Evolutionary conservation across 208 protist species (phyloP), one percentile per base, ranked within the genome.

Genomic region (Leishmania braziliensis): DNA sequence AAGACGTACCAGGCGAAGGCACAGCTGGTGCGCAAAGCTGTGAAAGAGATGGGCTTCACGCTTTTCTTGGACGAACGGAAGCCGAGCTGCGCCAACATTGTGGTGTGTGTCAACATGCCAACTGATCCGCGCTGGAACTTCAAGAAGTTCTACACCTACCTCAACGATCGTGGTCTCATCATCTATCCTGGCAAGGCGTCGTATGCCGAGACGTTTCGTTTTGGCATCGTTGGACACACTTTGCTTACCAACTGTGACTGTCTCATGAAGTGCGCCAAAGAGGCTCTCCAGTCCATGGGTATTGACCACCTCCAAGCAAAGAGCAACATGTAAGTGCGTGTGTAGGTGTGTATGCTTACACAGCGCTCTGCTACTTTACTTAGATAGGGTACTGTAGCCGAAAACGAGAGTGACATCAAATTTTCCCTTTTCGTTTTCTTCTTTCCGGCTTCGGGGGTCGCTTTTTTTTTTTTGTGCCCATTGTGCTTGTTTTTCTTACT

Each of bases 141-240:
- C 84, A 93, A 95, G 66, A 91, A 91, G 85, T 98, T 97, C 84
- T 96, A 96, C 85, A 86, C 78, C 12, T 90, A 84, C 56, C 82
- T 98, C 51, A 97, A 93, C 68, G 84, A 91, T 20, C 81, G 85
- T 33, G 92, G 90, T 9, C 91, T 93, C 33, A 87, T 96, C 60
- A 94, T 97, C 54, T 98, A 97, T 74, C 92, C 93, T 20, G 95
- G 93, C 29, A 97, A 98, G 75, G 91, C 91, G 4, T 95, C 93
- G 1, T 90, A 97, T 54, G 93, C 92, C 9, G 89, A 96, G 65
- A 95, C 93, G 56, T 98, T 98, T 65, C 88, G 95, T 26, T 92
- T 98, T 72, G 95, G 93, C 53, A 89, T 94, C 75, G 97, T 98
- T 74, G 95, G 95, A 1, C 87, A 95, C 73, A 90, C 92, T 20